Evolutionary conservation across 164 flowering plant genomes (phyloP), one percentile per base, ranked within the genome.

Genomic region (grape (Vitis vinifera)): DNA sequence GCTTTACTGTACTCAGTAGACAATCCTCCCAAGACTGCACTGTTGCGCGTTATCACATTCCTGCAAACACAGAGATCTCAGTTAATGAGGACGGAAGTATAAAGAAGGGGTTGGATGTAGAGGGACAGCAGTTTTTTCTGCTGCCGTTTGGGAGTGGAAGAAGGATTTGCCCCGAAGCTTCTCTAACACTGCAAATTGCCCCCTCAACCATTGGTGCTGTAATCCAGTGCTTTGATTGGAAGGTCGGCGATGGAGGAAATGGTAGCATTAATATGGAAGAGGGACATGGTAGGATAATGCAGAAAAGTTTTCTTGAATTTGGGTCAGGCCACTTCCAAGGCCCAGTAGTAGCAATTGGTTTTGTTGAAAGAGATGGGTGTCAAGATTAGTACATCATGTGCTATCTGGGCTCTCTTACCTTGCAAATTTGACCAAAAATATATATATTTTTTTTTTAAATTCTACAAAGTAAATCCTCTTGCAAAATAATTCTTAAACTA

Each of bases 151-250:
- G 91, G 2, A 73, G 78, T 15, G 91, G 93, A 3, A 70, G 89
- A 68, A 31, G 44, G 19, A 17, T 17, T 17, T 17, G 0, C 19
- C 19, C 19, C 19, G 19, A 0, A 17, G 19, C 19, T 17, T 17
- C 19, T 0, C 23, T 23, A 23, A 23, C 23, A 23, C 23, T 85
- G 65, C 77, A 66, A 17, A 69, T 75, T n/a, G 57, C 84, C 2
- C 76, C 76, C 3, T 69, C 76, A 2, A 48, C 79, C 9, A 17
- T 84, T 0, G 91, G 85, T 0, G 49, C 81, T 14, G 53, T 84
- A 75, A 68, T 89, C 10, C 93, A 87, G 47, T 83, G 87, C 73
- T 88, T 87, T 31, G 88, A 88, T 4, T 87, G 80, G 83, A 82
- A 76, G 67, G 72, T 81, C 5, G 76, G 75, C 11, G 69, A 57